Evolutionary conservation across 257 asterid species (phyloP).

Genomic region (Nicotiana knightiana): DNA sequence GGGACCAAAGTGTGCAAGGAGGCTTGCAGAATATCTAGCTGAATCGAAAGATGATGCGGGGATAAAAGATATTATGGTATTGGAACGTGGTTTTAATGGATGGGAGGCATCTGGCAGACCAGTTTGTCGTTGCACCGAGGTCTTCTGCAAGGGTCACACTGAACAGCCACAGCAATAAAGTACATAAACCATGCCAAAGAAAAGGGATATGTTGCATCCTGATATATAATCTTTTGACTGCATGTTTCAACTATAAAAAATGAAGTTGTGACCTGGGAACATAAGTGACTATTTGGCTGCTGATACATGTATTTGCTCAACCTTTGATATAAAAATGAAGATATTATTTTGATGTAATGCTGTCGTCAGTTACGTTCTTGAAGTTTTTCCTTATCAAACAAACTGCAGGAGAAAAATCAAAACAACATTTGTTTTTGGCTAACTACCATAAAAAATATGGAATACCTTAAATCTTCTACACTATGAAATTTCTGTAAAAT

Average conservation of each 20-base stretch:
- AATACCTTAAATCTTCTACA: too few species aligned
- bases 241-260: not conserved
- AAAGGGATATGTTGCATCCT: not conserved
- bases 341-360: too few species aligned
- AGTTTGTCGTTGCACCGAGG: constrained; percentile 74
- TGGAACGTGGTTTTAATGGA: constrained; percentile 84
- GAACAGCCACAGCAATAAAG: constrained; percentile 1
- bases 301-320: not conserved
- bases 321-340: not conserved
- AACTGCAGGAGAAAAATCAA: not conserved
- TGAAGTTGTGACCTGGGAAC: not conserved
- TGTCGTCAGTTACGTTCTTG: too few species aligned
- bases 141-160: constrained; percentile 62
- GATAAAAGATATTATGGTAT: constrained; percentile 61
- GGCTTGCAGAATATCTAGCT: constrained; percentile 63
- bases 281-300: not conserved
- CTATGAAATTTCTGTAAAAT: too few species aligned
- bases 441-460: too few species aligned
- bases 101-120: constrained; percentile 94
- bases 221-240: not conserved
- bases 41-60: constrained; percentile 44
- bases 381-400: not conserved
- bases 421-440: too few species aligned
- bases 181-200: not conserved
- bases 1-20: constrained; percentile 90